Percentiles rank a stretch among this genome's conserved stretches.
phyloP scores from a whole-genome alignment of 2,329 filamentous ascomycete species.

The Nemania sp. region DNA sequence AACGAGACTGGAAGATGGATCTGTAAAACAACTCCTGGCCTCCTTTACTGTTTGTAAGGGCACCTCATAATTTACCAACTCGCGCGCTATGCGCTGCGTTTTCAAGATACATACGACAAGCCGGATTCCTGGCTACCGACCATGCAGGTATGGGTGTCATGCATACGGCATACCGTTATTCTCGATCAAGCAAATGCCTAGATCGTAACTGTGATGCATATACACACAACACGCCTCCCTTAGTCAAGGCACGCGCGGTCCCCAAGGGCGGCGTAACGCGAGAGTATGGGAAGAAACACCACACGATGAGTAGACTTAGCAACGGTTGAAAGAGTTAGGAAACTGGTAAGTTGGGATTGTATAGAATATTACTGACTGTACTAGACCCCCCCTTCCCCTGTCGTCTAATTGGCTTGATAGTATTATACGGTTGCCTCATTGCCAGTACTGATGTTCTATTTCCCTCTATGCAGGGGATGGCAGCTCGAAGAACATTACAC shows the following conservation, averaged over 20 bases:
- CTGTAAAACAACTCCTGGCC: not conserved
- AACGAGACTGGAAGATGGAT: too few relatives aligned
- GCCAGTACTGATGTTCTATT: not conserved
- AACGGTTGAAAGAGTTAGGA: not conserved
- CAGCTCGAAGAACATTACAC: not conserved
- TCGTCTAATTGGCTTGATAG: not conserved
- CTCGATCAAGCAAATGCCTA: not conserved
- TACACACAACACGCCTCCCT: not conserved
- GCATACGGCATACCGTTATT: conserved; percentile 9
- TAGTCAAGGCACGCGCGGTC: not conserved
- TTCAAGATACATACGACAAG: not conserved
- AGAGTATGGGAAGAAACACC: conserved; percentile 12
- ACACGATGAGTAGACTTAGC: conserved; percentile 10
- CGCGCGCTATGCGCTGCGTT: conserved; percentile 19
- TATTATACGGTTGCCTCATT: not conserved
- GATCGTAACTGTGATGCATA: not conserved
- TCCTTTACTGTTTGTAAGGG: not conserved
- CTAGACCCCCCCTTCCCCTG: not conserved
- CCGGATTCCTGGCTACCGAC: not conserved
- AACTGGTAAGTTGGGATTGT: too few relatives aligned
- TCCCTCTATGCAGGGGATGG: too few relatives aligned
- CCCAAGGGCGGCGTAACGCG: conserved; percentile 13
- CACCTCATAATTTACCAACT: not conserved
- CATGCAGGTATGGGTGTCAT: conserved; percentile 18
- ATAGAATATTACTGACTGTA: not conserved